Percentiles rank a stretch among this genome's conserved stretches.
Conservation (phyloP, 345 rosid genomes). For the Combretum micranthum region DNA sequence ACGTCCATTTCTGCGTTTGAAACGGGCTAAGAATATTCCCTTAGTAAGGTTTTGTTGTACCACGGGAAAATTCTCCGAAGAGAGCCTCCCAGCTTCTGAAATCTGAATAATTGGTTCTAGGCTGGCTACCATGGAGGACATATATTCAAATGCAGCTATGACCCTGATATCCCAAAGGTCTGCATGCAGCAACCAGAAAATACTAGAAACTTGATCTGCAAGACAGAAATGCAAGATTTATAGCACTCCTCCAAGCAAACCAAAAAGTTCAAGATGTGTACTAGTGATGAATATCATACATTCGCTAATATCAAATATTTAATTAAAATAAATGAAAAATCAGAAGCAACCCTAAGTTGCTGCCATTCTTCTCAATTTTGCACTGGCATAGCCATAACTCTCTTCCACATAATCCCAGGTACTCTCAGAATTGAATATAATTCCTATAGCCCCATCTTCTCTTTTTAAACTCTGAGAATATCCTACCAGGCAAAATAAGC, state of each 20-base stretch:
- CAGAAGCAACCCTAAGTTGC: no score
- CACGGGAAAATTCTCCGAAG: conserved; percentile 37
- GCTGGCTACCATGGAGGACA: conserved; percentile 67
- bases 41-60: conserved; percentile 41
- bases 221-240: conserved; percentile 10
- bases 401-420: no score
- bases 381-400: no score
- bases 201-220: conserved; percentile 58
- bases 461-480: no score
- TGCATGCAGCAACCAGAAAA: conserved; percentile 70
- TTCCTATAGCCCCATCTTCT: no score
- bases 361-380: no score
- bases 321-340: no score
- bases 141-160: conserved; percentile 54
- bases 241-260: neutral
- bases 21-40: conserved; percentile 59
- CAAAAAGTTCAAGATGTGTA: no score
- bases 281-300: no score
- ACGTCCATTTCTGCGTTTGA: conserved; percentile 87
- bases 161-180: conserved; percentile 66
- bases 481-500: no score
- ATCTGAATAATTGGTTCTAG: conserved; percentile 45
- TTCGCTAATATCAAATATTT: no score
- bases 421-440: no score
- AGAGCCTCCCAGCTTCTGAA: conserved; percentile 31